Evolutionary conservation across 148 eudicot genomes (phyloP).

Genomic region (Chenopodium formosanum): DNA sequence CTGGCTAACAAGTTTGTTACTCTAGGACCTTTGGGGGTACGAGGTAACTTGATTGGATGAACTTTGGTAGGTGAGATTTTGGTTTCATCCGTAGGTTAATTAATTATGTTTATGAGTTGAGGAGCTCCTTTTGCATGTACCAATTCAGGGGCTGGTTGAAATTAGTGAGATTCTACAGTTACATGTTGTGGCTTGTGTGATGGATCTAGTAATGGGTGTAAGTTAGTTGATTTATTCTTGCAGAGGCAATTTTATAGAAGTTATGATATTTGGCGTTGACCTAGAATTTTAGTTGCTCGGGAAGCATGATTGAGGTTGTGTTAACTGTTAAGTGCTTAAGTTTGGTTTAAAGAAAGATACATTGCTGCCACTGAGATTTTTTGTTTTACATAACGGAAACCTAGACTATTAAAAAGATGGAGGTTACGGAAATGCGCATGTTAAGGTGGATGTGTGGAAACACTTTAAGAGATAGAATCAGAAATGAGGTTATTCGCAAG

Average conservation of each 20-base stretch:
- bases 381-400: neutral
- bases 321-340: neutral
- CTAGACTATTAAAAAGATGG: too few species aligned
- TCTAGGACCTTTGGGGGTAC: neutral
- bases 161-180: neutral
- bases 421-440: too few species aligned
- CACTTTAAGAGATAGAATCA: too few species aligned
- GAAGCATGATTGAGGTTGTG: neutral
- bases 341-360: neutral
- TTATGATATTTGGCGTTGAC: neutral
- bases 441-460: too few species aligned
- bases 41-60: neutral
- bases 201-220: neutral
- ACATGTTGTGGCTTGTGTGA: neutral
- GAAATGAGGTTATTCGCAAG: too few species aligned
- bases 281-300: neutral
- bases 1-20: neutral
- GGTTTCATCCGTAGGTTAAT: neutral
- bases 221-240: neutral
- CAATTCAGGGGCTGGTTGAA: neutral
- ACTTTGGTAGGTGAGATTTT: neutral
- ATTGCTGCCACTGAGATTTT: neutral
- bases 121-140: neutral
- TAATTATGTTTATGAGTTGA: neutral
- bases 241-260: neutral